Evolutionary conservation across 129 eudicot species (phyloP).

Genomic region (Artemisia argyi): DNA sequence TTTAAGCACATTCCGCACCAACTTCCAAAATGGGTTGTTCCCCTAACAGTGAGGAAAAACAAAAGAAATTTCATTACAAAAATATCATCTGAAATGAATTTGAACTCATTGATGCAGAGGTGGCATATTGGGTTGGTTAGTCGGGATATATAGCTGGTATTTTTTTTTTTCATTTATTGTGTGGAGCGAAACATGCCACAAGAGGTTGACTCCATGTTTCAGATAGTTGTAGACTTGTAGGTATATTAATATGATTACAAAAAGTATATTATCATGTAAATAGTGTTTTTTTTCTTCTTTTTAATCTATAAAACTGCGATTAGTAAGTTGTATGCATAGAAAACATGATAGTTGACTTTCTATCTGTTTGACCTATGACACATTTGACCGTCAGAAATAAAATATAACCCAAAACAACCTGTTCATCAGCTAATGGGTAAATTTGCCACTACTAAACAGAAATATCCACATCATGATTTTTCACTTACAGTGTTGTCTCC

Average conservation of each 20-base stretch:
- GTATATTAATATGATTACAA: not conserved
- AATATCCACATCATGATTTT: slow-evolving; percentile 7
- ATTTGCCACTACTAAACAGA: not conserved
- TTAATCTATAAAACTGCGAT: not conserved
- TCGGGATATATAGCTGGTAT: not conserved
- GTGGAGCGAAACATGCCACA: not conserved
- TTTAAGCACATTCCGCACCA: slow-evolving; percentile 83
- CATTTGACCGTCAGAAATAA: not conserved
- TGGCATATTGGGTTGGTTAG: not conserved
- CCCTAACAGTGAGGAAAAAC: slow-evolving; percentile 50
- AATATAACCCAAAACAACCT: not conserved
- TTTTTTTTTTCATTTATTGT: too few species aligned
- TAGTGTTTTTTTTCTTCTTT: not conserved
- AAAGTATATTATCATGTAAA: not conserved
- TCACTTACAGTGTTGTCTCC: slow-evolving; percentile 74
- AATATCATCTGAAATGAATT: slow-evolving; percentile 1
- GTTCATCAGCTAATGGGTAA: not conserved
- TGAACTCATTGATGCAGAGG: not conserved
- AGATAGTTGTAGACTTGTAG: too few species aligned
- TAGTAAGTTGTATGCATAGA: too few species aligned
- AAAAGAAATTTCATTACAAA: not conserved
- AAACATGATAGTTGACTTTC: not conserved
- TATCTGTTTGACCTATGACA: not conserved
- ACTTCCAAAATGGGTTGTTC: slow-evolving; percentile 91
- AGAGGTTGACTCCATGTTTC: too few species aligned